Conservation (phyloP, 805 yeast species). For the Candida pseudoglaebosa region DNA sequence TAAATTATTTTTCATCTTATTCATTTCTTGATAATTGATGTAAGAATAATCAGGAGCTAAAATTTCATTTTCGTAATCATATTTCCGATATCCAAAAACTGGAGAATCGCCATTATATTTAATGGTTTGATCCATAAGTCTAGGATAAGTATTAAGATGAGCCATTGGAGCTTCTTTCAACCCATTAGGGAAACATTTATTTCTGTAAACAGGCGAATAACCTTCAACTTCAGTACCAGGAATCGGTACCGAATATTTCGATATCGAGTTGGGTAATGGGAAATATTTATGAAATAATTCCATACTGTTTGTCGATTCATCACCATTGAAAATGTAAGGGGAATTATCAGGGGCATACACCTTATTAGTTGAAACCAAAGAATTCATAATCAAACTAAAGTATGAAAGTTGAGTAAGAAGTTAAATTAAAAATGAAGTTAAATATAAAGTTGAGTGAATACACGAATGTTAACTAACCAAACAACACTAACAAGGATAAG, state of each 20-base stretch:
- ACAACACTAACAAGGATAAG: too few relatives aligned
- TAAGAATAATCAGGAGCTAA: slow-evolving; percentile 36
- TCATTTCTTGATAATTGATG: slow-evolving; percentile 41
- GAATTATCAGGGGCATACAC: slow-evolving; percentile 10
- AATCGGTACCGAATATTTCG: slow-evolving; percentile 9
- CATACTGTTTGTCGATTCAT: slow-evolving; percentile 1
- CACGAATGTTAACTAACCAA: too few relatives aligned
- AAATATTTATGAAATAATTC: slow-evolving; percentile 6
- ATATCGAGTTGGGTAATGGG: slow-evolving; percentile 7
- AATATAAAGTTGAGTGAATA: too few relatives aligned
- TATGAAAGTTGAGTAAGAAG: too few relatives aligned
- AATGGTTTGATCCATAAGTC: slow-evolving; percentile 26
- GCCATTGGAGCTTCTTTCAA: slow-evolving; percentile 27
- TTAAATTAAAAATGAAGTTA: too few relatives aligned
- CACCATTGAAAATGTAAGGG: slow-evolving; percentile 7
- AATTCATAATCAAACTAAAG: not conserved
- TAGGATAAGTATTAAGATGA: slow-evolving; percentile 34
- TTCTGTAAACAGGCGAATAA: slow-evolving; percentile 28
- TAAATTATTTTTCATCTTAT: slow-evolving; percentile 39
- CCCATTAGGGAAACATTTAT: slow-evolving; percentile 18
- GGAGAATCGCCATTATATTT: slow-evolving; percentile 21
- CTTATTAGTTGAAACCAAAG: slow-evolving; percentile 1
- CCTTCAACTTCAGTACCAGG: slow-evolving; percentile 21
- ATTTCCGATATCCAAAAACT: slow-evolving; percentile 36
- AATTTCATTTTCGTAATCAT: slow-evolving; percentile 27